Percentiles rank a stretch among this genome's conserved stretches.
Conservation (phyloP, 1,284 basidiomycete species). For the Cryptococcus jaspeensis region DNA sequence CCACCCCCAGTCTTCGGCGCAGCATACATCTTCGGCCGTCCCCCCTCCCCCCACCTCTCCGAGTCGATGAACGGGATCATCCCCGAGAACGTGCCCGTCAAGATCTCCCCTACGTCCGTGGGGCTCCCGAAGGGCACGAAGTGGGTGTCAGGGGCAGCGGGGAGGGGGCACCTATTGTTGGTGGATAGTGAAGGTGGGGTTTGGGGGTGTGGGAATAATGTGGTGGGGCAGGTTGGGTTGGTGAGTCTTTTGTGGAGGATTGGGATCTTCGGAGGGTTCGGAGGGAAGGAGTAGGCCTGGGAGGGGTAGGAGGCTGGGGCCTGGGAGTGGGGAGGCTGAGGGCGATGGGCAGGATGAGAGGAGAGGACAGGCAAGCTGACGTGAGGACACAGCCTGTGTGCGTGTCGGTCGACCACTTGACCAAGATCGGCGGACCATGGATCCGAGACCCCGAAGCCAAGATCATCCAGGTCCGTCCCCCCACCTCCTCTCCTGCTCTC, state of each 20-base stretch:
- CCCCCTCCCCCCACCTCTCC: conserved; percentile 61
- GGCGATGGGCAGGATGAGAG: too few relatives aligned
- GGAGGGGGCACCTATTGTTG: conserved; percentile 76
- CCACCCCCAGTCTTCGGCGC: conserved; percentile 58
- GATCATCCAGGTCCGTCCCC: conserved; percentile 29
- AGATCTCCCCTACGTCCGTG: conserved; percentile 61
- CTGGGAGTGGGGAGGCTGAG: neutral
- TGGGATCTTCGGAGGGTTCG: too few relatives aligned
- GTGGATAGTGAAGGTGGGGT: conserved; percentile 76
- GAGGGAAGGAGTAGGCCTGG: too few relatives aligned
- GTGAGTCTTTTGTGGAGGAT: too few relatives aligned
- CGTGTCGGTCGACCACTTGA: conserved; percentile 26
- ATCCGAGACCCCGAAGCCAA: conserved; percentile 29
- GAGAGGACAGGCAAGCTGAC: neutral
- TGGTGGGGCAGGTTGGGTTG: conserved; percentile 64
- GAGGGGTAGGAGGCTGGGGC: too few relatives aligned
- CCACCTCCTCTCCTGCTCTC: neutral
- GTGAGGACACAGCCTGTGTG: conserved; percentile 17
- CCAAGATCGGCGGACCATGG: conserved; percentile 42
- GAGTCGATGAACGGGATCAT: conserved; percentile 53
- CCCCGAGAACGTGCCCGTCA: conserved; percentile 69
- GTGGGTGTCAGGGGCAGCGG: conserved; percentile 79
- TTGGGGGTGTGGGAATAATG: conserved; percentile 82
- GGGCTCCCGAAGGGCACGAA: conserved; percentile 62
- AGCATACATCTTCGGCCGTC: conserved; percentile 88